A percentile compares a stretch with the other conserved stretches of the same genome.
Conservation (phyloP, 257 asterid species). For the Jaltomata sinuosa region DNA sequence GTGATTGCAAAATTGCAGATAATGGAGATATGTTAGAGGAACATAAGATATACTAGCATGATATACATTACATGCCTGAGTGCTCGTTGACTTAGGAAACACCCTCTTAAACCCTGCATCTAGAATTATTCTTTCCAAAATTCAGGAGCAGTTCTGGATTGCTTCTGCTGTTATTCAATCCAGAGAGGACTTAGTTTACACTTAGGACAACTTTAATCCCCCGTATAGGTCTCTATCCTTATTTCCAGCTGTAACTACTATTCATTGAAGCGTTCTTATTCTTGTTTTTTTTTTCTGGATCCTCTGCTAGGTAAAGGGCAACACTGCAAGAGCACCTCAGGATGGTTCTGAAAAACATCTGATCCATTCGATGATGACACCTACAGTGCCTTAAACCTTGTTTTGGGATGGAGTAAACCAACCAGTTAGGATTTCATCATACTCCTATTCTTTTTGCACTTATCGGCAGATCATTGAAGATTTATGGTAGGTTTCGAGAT, state of each 20-base stretch:
- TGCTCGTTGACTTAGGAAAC: not conserved
- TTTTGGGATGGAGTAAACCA: conserved; percentile 24
- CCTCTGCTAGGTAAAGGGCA: conserved; percentile 40
- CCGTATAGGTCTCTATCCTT: not conserved
- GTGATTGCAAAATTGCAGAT: not conserved
- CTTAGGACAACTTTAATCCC: not conserved
- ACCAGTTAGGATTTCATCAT: conserved; percentile 5
- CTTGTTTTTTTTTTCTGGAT: not conserved
- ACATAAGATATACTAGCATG: not conserved
- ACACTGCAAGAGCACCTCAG: conserved; percentile 33
- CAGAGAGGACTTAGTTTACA: not conserved
- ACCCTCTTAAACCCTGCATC: not conserved
- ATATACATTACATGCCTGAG: not conserved
- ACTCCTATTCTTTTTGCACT: not conserved
- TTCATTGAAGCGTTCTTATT: not conserved
- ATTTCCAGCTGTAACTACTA: not conserved
- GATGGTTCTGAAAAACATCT: conserved; percentile 34
- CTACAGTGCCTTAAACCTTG: conserved; percentile 25
- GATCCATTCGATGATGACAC: conserved; percentile 30
- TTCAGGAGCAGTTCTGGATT: not conserved
- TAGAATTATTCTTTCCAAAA: not conserved
- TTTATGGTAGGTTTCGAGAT: not conserved
- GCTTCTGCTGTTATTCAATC: not conserved
- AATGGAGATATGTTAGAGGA: not conserved
- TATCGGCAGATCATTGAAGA: not conserved